phyloP scores from a whole-genome alignment of 129 eudicot species.

The Mikania micrantha region DNA sequence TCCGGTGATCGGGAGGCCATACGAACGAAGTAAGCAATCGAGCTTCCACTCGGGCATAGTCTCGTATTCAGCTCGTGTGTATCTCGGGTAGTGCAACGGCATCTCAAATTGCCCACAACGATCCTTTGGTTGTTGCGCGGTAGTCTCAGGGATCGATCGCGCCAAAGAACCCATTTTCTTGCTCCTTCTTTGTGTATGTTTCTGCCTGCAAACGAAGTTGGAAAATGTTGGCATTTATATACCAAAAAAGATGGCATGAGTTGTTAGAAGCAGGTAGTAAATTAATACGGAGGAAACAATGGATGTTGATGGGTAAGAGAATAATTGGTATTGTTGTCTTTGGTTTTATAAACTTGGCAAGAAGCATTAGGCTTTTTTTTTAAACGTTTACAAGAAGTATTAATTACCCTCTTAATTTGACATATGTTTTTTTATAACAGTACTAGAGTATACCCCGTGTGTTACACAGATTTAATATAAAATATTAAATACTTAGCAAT shows the following conservation, averaged over 20 bases:
- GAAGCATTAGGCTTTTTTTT: conserved; percentile 17
- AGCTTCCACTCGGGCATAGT: conserved; percentile 74
- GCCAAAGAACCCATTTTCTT: conserved; percentile 34
- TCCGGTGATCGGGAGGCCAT: conserved; percentile 47
- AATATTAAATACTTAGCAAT: too few species aligned
- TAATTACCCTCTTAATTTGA: neutral
- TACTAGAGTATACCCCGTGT: too few species aligned
- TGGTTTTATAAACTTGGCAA: conserved; percentile 32
- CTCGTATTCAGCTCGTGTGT: conserved; percentile 49
- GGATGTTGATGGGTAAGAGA: conserved; percentile 17
- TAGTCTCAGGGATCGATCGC: conserved; percentile 3
- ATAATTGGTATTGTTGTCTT: conserved; percentile 22
- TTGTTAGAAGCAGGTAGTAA: conserved; percentile 29
- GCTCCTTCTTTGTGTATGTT: neutral
- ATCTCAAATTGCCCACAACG: conserved; percentile 49
- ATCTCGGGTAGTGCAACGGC: conserved; percentile 75
- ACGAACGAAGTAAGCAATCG: conserved; percentile 49
- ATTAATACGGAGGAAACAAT: conserved; percentile 36
- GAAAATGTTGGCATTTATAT: conserved; percentile 15
- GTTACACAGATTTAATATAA: too few species aligned
- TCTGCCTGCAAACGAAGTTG: neutral
- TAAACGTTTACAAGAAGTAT: conserved; percentile 35
- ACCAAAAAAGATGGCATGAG: conserved; percentile 9
- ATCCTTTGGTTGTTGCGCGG: conserved; percentile 15
- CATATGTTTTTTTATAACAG: too few species aligned